These are phyloP conservation scores for Mycena crocata DNA, from an alignment of 768 basidiomycete genomes.

Conservation along the genomic window DNA sequence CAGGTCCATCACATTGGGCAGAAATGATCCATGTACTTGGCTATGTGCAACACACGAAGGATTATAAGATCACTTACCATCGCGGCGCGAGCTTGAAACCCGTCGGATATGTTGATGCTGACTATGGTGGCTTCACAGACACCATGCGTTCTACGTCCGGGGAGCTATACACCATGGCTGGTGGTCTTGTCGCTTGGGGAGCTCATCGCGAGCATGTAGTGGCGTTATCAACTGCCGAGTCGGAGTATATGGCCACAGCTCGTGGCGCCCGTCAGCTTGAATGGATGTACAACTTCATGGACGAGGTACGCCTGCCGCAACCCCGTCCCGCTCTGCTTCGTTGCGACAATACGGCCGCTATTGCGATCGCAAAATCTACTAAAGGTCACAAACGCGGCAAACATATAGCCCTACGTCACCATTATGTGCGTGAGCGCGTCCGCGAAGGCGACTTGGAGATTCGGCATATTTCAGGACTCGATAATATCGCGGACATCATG, in stretches of 20 bases:
- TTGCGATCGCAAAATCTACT: background rate
- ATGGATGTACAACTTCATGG: conserved; percentile 5
- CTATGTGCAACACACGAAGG: conserved; percentile 44
- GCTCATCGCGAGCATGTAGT: background rate
- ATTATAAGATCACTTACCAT: conserved; percentile 37
- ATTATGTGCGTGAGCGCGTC: background rate
- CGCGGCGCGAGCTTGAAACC: background rate
- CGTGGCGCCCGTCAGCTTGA: background rate
- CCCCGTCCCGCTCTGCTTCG: background rate
- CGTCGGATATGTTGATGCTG: conserved; percentile 1
- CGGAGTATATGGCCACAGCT: background rate
- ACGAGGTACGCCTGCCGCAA: background rate
- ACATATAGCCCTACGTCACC: background rate
- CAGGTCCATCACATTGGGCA: conserved; percentile 40
- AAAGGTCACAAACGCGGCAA: background rate
- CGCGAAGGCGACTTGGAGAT: background rate
- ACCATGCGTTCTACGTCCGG: conserved; percentile 6
- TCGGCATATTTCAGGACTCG: background rate
- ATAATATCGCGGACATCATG: background rate
- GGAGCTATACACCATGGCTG: background rate
- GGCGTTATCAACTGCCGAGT: background rate
- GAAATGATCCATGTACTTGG: conserved; percentile 39
- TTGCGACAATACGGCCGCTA: background rate
- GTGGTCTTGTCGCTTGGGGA: background rate
- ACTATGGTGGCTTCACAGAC: background rate